These are phyloP conservation scores for Lactarius quietus DNA, from an alignment of 768 basidiomycete genomes.

Conservation along the genomic window DNA sequence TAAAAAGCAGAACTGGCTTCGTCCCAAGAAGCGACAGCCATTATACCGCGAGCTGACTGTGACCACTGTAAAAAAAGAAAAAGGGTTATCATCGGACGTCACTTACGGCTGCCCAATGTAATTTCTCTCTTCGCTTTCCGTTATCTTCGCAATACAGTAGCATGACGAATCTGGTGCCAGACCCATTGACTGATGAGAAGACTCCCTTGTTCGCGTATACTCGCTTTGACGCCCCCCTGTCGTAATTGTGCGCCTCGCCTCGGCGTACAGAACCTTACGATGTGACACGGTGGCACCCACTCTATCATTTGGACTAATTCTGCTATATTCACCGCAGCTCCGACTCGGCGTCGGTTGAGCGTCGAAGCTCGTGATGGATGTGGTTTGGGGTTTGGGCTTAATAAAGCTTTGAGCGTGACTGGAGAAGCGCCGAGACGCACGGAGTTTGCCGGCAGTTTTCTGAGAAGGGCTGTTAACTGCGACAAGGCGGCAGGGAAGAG, in stretches of 20 bases:
- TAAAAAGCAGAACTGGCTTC: background rate
- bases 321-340: background rate
- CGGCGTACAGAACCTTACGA: background rate
- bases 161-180: background rate
- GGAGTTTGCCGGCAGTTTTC: too few species aligned
- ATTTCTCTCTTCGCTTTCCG: too few species aligned
- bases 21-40: background rate
- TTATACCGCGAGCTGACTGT: background rate
- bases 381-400: too few species aligned
- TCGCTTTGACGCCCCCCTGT: background rate
- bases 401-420: too few species aligned
- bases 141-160: too few species aligned
- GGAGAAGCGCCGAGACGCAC: too few species aligned
- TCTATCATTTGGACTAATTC: background rate
- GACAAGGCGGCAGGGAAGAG: background rate
- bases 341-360: background rate
- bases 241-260: background rate
- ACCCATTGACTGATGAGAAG: background rate
- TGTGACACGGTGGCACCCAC: background rate
- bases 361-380: background rate
- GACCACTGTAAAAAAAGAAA: background rate
- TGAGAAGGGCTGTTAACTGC: too few species aligned
- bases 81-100: background rate
- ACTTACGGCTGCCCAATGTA: too few species aligned
- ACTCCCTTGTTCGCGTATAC: background rate